Base-by-base conservation (phyloP, 345 rosid genomes). In the Aquilaria yunnanensis region DNA sequence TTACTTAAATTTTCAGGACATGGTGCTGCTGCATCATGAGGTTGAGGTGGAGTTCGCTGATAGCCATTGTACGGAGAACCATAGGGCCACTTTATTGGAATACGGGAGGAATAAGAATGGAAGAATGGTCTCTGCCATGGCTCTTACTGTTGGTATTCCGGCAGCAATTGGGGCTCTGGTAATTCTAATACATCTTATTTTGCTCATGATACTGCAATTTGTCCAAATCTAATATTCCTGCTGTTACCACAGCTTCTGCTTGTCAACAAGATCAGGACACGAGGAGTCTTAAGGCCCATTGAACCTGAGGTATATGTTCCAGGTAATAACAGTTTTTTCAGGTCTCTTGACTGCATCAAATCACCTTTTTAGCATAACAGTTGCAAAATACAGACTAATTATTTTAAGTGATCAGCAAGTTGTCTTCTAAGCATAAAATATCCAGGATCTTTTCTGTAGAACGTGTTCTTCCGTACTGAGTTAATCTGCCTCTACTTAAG, bases 131-230 rank as follows among this genome's bases (percentile, higher is more conserved):
- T 79, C 92, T 14, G 90, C 98, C 54, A 93, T 93, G 98, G 89
- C 97, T 57, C 79, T 85, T 41, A 90, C 98, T 0, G 98, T 93
- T 2, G 98, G 98, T 54, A 74, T 93, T 67, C 90, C 98, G 0
- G 96, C 81, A 32, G 98, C 94, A 49, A 82, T 84, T 67, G 97
- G 90, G 74, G 94, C 92, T 71, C 77, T 90, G 94, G 98, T 91
- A 81, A 53, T 55, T 68, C 14, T 45, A 13, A 14, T 57, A 63
- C 57, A 45, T 59, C 57, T 48, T 47, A 57, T 53, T 41, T 32
- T 47, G 7, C 54, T 33, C 23, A 14, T 12, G 55, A 14, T 7
- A 49, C 16, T 48, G 47, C n/a, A 69, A 54, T 6, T 12, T 43
- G 57, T 58, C 2, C 37, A 14, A 71, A 57, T 41, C 48, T 64